phyloP scores from a whole-genome alignment of 805 yeast genomes.

The Lipomyces spencermartinsiae region DNA sequence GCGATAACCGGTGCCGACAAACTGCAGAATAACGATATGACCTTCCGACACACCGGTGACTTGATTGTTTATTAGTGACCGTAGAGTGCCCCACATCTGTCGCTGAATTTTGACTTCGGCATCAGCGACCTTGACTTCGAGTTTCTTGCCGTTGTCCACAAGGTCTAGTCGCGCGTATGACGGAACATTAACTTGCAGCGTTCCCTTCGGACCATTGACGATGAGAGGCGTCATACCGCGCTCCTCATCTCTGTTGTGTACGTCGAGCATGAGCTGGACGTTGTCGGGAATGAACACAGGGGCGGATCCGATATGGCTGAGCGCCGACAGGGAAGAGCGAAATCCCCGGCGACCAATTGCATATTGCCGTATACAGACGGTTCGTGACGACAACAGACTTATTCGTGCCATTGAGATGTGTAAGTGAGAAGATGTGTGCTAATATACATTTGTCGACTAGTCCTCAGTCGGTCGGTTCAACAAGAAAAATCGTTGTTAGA shows the following conservation, averaged over 20 bases:
- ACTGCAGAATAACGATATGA: constrained; percentile 81
- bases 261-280: constrained; percentile 54
- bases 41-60: constrained; percentile 92
- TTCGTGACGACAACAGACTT: neutral
- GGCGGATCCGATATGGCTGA: constrained; percentile 78
- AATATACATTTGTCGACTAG: neutral
- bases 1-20: constrained; percentile 97
- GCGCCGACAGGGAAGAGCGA: constrained; percentile 19
- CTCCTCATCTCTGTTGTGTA: constrained; percentile 43
- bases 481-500: neutral
- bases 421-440: neutral
- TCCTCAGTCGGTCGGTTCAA: neutral
- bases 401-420: neutral
- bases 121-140: constrained; percentile 64
- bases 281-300: constrained; percentile 75
- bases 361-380: neutral
- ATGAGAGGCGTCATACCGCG: constrained; percentile 53
- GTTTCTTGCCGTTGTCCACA: constrained; percentile 51
- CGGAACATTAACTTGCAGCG: constrained; percentile 67
- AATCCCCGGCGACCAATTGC: constrained; percentile 1
- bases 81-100: constrained; percentile 93
- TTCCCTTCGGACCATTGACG: constrained; percentile 84
- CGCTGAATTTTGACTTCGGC: constrained; percentile 69
- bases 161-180: constrained; percentile 53
- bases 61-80: constrained; percentile 78